Evolutionary conservation across 2,329 filamentous ascomycete species (phyloP).

Genomic region (Paecilomyces sp.): DNA sequence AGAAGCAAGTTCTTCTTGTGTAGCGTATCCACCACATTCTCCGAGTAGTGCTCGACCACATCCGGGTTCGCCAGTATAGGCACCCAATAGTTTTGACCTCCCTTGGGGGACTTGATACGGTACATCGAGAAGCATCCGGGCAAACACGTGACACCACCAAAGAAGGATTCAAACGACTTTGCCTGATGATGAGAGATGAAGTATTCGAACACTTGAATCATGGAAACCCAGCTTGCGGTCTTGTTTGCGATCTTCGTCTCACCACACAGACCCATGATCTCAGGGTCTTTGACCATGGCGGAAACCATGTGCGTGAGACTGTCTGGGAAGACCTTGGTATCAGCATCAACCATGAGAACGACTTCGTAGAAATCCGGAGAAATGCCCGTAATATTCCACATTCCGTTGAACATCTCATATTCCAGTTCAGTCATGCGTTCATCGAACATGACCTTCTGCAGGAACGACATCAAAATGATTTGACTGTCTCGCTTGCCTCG

Average conservation of each 20-base stretch:
- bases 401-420: constrained; percentile 98
- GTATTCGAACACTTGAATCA: constrained; percentile 98
- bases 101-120: constrained; percentile 97
- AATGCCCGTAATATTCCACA: constrained; percentile 98
- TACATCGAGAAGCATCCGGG: constrained; percentile 99
- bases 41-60: constrained; percentile 97
- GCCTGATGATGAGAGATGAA: constrained; percentile 97
- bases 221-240: constrained; percentile 85
- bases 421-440: constrained; percentile 99
- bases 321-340: constrained; percentile 98
- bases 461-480: constrained; percentile 97
- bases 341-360: constrained; percentile 97
- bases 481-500: constrained; percentile 98
- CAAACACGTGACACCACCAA: constrained; percentile 97
- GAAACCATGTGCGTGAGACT: constrained; percentile 98
- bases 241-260: constrained; percentile 99
- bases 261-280: constrained; percentile 97
- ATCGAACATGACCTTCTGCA: constrained; percentile 99
- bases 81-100: constrained; percentile 98
- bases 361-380: constrained; percentile 97
- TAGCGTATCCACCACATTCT: constrained; percentile 96
- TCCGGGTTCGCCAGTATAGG: constrained; percentile 97
- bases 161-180: constrained; percentile 97
- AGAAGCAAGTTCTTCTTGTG: constrained; percentile 95
- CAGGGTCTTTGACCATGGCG: constrained; percentile 97